Conservation (phyloP, 2,329 filamentous ascomycete genomes). For the Beauveria scarabaeidicola region DNA sequence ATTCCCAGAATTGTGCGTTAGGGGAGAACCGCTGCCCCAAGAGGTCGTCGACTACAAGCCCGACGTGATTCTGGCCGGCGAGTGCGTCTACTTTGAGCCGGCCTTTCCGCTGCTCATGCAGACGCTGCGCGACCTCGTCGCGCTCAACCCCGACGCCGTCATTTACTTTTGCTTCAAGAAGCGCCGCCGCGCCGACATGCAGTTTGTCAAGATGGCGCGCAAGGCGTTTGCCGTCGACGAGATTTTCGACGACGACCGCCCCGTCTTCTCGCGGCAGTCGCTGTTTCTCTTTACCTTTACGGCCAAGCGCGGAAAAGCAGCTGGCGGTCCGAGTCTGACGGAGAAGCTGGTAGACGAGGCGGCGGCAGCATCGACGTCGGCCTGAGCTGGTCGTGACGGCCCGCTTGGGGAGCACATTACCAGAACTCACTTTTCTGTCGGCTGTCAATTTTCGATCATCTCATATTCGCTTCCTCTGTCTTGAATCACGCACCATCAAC, state of each 20-base stretch:
- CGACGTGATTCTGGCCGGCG: conserved; percentile 82
- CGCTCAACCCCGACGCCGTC: conserved; percentile 56
- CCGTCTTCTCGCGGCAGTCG: conserved; percentile 46
- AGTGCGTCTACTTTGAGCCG: conserved; percentile 96
- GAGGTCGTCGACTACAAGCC: conserved; percentile 50
- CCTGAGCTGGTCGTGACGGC: no score
- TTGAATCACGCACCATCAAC: no score
- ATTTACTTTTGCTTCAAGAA: conserved; percentile 92
- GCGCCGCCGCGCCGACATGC: conserved; percentile 69
- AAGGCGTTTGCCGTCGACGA: conserved; percentile 58
- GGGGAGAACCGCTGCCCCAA: conserved; percentile 52
- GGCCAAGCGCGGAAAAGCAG: conserved; percentile 23
- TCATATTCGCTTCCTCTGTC: not conserved
- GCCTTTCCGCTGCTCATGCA: conserved; percentile 80
- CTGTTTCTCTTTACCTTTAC: conserved; percentile 55
- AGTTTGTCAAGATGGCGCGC: conserved; percentile 63
- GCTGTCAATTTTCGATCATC: not conserved
- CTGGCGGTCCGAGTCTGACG: no score
- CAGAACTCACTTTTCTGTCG: not conserved
- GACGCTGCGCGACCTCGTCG: conserved; percentile 67
- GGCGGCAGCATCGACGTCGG: no score
- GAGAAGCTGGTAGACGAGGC: not conserved
- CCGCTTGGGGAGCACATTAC: no score
- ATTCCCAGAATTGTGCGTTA: conserved; percentile 21
- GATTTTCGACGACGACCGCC: conserved; percentile 51